phyloP scores from a whole-genome alignment of 1,284 basidiomycete genomes.

The Cryptococcus sp. region DNA sequence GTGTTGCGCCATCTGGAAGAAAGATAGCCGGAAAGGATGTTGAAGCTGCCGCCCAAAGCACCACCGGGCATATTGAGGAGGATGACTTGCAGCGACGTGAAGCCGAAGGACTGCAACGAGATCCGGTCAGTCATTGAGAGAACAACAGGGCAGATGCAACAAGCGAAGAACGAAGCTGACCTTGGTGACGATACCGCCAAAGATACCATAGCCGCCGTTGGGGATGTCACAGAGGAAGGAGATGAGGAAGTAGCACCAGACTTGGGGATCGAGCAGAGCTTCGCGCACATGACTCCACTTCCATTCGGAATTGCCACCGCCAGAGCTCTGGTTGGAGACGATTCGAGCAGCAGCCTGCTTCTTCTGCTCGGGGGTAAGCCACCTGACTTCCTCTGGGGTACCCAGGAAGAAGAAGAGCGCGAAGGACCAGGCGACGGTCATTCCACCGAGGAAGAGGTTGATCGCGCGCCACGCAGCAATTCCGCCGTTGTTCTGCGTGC shows the following conservation, averaged over 20 bases:
- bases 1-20: conserved; percentile 5
- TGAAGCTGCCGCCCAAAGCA: conserved; percentile 8
- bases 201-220: conserved; percentile 24
- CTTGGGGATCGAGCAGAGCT: conserved; percentile 30
- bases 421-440: conserved; percentile 26
- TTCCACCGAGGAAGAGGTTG: conserved; percentile 38
- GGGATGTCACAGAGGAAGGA: conserved; percentile 22
- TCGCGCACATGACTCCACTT: conserved; percentile 32
- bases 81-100: conserved; percentile 9
- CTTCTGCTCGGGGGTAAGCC: conserved; percentile 32
- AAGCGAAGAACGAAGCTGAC: conserved; percentile 4
- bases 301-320: conserved; percentile 25
- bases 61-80: conserved; percentile 8
- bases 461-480: conserved; percentile 32
- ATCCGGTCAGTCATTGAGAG: background rate
- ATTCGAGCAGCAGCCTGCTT: conserved; percentile 34
- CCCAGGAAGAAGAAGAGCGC: conserved; percentile 32
- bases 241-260: conserved; percentile 22
- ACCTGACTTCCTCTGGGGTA: conserved; percentile 34
- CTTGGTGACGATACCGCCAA: conserved; percentile 21
- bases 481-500: conserved; percentile 18
- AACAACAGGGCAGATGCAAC: background rate
- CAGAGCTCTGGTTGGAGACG: conserved; percentile 27
- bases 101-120: conserved; percentile 2
- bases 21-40: conserved; percentile 4